Base-by-base conservation (phyloP, 1,139 yeast genomes). In the Meyerozyma carpophila region DNA sequence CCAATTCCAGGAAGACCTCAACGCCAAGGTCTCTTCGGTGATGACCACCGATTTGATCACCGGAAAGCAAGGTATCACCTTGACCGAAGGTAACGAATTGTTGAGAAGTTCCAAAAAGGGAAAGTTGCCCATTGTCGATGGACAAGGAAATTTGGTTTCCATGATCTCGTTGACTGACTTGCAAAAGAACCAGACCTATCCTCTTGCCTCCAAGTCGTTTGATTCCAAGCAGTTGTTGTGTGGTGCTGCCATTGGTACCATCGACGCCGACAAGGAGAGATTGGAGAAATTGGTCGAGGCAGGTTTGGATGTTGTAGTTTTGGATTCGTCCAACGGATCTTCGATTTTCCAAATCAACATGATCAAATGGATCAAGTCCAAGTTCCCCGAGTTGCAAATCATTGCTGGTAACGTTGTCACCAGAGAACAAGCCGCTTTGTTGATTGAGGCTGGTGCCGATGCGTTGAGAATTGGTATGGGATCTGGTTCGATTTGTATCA, bases 381-480 rank as follows among this genome's bases (percentile, higher is more conserved):
- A 79, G 45, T 82, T 67, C 77, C 91, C 95, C 53, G 77, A 84
- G 25, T 75, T 93, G 60, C 82, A 93, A 69, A 88, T 93, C 53
- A 82, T 93, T 68, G 99, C 95, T 50, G 99, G 98, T 78, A 93
- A 93, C 65, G 98, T 94, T 59, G 98, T 91, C 49, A 91, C 97
- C 55, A 86, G 98, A 70, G 98, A 93, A 68, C 98, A 94, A 77
- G 98, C 98, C 53, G 98, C 99, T 52, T 77, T 82, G 59, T 80
- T 93, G 63, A 94, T 93, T 58, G 86, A 80, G 58, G 97, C 95
- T 46, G 98, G 98, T 70, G 96, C 95, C 46, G 99, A 93, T 69
- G 98, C 91, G 65, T 79, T 93, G 61, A 90, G 98, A 79, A 91
- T 93, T 55, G 99, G 98, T 74, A 93, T 93, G 99, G 99, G 99